A percentile compares a stretch with the other conserved stretches of the same genome.
Evolutionary conservation across 2,329 filamentous ascomycete species (phyloP).

Genomic region (Fonsecaea erecta): DNA sequence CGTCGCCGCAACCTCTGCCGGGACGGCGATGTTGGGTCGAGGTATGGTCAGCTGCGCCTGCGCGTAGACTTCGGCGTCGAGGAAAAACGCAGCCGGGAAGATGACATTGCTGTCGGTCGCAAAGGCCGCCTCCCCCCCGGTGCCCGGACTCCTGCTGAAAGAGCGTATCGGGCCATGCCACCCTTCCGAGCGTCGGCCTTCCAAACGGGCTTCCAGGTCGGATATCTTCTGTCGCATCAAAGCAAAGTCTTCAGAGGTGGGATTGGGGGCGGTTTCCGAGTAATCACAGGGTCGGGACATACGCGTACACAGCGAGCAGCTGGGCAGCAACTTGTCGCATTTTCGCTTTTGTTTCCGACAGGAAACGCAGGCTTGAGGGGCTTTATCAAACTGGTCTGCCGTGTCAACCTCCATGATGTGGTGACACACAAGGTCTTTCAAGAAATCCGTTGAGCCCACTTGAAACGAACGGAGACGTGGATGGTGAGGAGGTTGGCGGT

Average conservation of each 20-base stretch:
- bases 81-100: slow-evolving; percentile 36
- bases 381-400: slow-evolving; percentile 28
- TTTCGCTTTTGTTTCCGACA: slow-evolving; percentile 58
- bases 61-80: slow-evolving; percentile 34
- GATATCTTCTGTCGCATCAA: slow-evolving; percentile 33
- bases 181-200: slow-evolving; percentile 24
- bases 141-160: slow-evolving; percentile 21
- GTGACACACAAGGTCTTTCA: neutral
- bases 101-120: slow-evolving; percentile 14
- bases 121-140: slow-evolving; percentile 6
- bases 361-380: slow-evolving; percentile 50
- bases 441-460: neutral
- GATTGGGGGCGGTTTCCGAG: slow-evolving; percentile 27
- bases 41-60: slow-evolving; percentile 26
- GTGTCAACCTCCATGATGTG: slow-evolving; percentile 24
- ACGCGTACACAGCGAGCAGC: slow-evolving; percentile 54
- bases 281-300: slow-evolving; percentile 38
- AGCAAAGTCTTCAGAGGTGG: slow-evolving; percentile 33
- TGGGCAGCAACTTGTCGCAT: slow-evolving; percentile 58
- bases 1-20: slow-evolving; percentile 28
- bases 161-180: slow-evolving; percentile 31
- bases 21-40: slow-evolving; percentile 26
- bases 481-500: slow-evolving; percentile 3
- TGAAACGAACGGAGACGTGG: neutral
- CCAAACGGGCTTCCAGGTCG: slow-evolving; percentile 33